phyloP scores from a whole-genome alignment of 257 asterid genomes.

The Hygrophila difformis region DNA sequence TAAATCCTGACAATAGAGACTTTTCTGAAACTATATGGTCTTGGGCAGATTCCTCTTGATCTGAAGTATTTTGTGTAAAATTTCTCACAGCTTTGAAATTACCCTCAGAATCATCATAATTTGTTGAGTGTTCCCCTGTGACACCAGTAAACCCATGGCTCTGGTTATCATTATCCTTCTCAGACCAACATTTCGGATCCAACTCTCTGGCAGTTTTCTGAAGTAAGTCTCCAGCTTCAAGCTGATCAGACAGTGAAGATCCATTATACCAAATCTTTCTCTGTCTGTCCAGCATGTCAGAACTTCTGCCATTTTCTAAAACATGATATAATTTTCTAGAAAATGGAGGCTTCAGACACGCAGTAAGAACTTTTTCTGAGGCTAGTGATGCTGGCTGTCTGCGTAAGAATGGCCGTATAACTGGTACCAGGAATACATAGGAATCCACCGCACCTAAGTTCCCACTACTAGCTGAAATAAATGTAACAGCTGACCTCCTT shows the following conservation, averaged over 20 bases:
- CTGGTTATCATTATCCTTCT: slow-evolving; percentile 39
- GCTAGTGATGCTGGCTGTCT: slow-evolving; percentile 95
- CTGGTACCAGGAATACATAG: slow-evolving; percentile 86
- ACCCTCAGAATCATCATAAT: slow-evolving; percentile 36
- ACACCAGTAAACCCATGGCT: slow-evolving; percentile 27
- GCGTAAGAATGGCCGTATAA: slow-evolving; percentile 80
- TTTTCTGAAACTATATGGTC: slow-evolving; percentile 72
- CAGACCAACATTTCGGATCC: slow-evolving; percentile 71
- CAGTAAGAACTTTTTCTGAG: slow-evolving; percentile 73
- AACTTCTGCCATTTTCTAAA: slow-evolving; percentile 75
- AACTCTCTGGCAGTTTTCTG: slow-evolving; percentile 65
- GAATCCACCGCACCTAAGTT: slow-evolving; percentile 96
- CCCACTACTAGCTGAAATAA: slow-evolving; percentile 90
- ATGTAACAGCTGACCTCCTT: slow-evolving; percentile 66
- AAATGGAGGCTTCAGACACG: slow-evolving; percentile 79
- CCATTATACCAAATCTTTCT: slow-evolving; percentile 93
- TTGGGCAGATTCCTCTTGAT: slow-evolving; percentile 36
- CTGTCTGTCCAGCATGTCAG: slow-evolving; percentile 97
- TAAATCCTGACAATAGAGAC: slow-evolving; percentile 84
- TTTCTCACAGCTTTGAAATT: slow-evolving; percentile 50
- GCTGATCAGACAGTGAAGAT: slow-evolving; percentile 62
- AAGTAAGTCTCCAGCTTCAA: slow-evolving; percentile 58
- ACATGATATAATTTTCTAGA: slow-evolving; percentile 70
- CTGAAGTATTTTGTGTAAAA: slow-evolving; percentile 35
- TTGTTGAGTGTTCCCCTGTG: slow-evolving; percentile 27